Evolutionary conservation across 768 basidiomycete species (phyloP).

Genomic region (Neoboletus subvelutipes): DNA sequence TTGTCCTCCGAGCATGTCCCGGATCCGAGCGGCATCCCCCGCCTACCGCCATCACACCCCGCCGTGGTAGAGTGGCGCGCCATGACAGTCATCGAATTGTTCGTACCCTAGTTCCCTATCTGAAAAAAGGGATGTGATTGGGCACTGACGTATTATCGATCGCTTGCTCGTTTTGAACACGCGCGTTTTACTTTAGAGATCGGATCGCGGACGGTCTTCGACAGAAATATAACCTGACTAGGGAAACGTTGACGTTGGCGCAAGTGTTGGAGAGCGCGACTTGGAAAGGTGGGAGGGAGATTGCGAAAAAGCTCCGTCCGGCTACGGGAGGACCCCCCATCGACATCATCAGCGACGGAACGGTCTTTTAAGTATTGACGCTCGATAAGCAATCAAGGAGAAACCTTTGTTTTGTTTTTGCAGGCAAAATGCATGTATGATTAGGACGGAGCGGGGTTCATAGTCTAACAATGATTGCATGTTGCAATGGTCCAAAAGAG

Average conservation of each 20-base stretch:
- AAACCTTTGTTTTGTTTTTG: constrained; percentile 41
- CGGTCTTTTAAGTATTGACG: constrained; percentile 55
- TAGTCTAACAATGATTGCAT: not conserved
- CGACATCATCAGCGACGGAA: constrained; percentile 83
- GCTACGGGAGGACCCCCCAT: constrained; percentile 80
- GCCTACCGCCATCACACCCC: constrained; percentile 73
- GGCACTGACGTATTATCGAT: not conserved
- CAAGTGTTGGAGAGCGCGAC: constrained; percentile 94
- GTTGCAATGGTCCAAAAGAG: not conserved
- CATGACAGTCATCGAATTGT: constrained; percentile 93
- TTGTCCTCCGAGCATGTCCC: constrained; percentile 51
- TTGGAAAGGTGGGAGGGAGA: constrained; percentile 95
- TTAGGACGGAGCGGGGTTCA: not conserved
- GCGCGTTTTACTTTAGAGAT: constrained; percentile 44
- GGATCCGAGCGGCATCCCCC: constrained; percentile 45
- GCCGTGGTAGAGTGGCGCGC: constrained; percentile 97
- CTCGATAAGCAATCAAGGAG: not conserved
- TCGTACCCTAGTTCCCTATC: constrained; percentile 27
- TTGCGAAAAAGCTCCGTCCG: constrained; percentile 76
- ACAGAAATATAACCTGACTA: constrained; percentile 47
- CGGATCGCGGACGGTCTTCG: constrained; percentile 74
- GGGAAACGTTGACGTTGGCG: constrained; percentile 64
- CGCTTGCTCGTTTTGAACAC: too few species aligned
- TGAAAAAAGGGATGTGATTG: not conserved
- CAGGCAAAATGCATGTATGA: not conserved